Percentiles rank a stretch among this genome's conserved stretches.
Evolutionary conservation across 129 eudicot species (phyloP).

Genomic region (Artemisia annua): DNA sequence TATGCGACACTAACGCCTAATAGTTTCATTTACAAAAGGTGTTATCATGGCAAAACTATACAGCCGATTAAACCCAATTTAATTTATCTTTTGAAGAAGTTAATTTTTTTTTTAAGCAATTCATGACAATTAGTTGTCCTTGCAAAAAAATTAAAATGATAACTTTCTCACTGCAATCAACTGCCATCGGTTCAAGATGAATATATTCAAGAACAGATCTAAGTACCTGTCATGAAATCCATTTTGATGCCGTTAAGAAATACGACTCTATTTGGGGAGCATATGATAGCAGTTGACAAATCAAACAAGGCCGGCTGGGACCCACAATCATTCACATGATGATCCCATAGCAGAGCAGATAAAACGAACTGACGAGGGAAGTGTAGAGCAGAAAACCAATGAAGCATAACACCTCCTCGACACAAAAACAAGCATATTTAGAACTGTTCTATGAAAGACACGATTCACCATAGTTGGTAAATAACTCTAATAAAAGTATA

Average conservation of each 20-base stretch:
- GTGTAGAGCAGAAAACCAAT: constrained; percentile 89
- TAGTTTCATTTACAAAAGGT: neutral
- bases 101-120: neutral
- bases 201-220: constrained; percentile 19
- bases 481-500: constrained; percentile 12
- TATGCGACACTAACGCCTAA: neutral
- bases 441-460: constrained; percentile 34
- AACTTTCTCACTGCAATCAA: neutral
- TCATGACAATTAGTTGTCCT: constrained; percentile 1
- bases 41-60: too few relatives aligned
- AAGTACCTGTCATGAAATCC: constrained; percentile 34
- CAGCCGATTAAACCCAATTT: neutral
- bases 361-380: constrained; percentile 50
- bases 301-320: constrained; percentile 64
- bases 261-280: constrained; percentile 41
- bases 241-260: constrained; percentile 32
- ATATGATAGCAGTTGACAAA: constrained; percentile 22
- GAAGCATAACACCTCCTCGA: constrained; percentile 98
- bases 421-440: constrained; percentile 80
- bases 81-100: neutral
- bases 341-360: constrained; percentile 58
- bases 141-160: neutral
- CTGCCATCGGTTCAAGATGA: constrained; percentile 23
- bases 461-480: constrained; percentile 24
- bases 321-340: constrained; percentile 73